Conservation (phyloP, 179 eudicot species). For the Beta corolliflora region DNA sequence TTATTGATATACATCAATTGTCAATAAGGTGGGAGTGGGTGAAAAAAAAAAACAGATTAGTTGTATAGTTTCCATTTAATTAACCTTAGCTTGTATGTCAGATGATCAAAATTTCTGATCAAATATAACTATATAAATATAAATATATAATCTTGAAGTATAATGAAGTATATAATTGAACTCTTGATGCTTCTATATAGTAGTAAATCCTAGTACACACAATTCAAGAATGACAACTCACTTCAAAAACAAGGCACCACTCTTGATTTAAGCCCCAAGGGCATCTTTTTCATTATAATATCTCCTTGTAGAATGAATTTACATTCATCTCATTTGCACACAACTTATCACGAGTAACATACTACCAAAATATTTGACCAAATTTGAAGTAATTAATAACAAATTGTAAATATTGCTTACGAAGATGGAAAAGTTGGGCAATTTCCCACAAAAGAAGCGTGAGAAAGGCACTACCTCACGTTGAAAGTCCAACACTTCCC, state of each 20-base stretch:
- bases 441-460: slow-evolving; percentile 26
- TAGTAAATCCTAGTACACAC: background rate
- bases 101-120: too few relatives aligned
- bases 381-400: background rate
- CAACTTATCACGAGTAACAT: slow-evolving; percentile 9
- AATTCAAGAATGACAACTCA: slow-evolving; percentile 12
- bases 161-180: too few relatives aligned
- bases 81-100: too few relatives aligned
- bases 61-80: too few relatives aligned
- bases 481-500: slow-evolving; percentile 25
- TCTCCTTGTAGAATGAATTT: background rate
- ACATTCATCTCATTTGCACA: background rate
- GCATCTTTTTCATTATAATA: background rate
- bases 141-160: too few relatives aligned
- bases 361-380: slow-evolving; percentile 9
- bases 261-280: background rate
- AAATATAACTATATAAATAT: too few relatives aligned
- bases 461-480: slow-evolving; percentile 32
- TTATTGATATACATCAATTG: too few relatives aligned
- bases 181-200: too few relatives aligned
- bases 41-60: too few relatives aligned
- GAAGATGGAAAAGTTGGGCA: slow-evolving; percentile 36
- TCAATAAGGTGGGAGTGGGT: too few relatives aligned
- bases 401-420: slow-evolving; percentile 16
- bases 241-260: slow-evolving; percentile 17